A percentile compares a stretch with the other conserved stretches of the same genome.
Evolutionary conservation across 2,329 filamentous ascomycete species (phyloP).

Genomic region (Bipolaris cookei): DNA sequence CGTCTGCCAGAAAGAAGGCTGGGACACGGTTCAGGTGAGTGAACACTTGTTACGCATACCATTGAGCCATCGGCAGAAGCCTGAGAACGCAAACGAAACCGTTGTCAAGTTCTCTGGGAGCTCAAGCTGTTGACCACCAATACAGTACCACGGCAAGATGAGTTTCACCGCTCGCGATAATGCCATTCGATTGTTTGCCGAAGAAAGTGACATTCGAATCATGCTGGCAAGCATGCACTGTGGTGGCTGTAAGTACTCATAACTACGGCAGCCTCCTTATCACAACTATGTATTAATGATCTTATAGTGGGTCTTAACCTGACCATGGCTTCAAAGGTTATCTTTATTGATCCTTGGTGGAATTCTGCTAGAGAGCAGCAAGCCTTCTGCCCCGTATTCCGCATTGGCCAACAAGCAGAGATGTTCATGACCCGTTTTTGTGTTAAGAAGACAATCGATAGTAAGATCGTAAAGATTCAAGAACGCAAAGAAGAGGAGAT

Average conservation of each 20-base stretch:
- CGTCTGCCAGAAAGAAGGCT: constrained; percentile 59
- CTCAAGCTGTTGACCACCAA: constrained; percentile 12
- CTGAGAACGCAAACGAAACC: not conserved
- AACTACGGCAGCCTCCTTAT: not conserved
- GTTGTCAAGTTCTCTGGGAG: not conserved
- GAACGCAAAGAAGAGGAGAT: constrained; percentile 58
- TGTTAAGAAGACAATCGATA: constrained; percentile 64
- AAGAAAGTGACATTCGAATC: constrained; percentile 51
- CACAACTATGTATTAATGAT: not conserved
- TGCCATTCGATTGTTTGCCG: constrained; percentile 56
- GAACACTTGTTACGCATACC: not conserved
- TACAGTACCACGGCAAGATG: constrained; percentile 59
- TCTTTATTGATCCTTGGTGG: constrained; percentile 63
- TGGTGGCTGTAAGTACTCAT: constrained; percentile 54
- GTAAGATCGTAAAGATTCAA: constrained; percentile 63
- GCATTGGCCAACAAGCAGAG: constrained; percentile 68
- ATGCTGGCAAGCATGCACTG: constrained; percentile 64
- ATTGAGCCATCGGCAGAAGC: not conserved
- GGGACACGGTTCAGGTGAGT: constrained; percentile 53
- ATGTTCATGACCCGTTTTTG: constrained; percentile 66
- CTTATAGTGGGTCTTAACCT: constrained; percentile 61
- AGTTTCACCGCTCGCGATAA: constrained; percentile 53
- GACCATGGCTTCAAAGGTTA: constrained; percentile 60
- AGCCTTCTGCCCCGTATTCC: constrained; percentile 66
- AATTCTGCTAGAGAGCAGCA: constrained; percentile 68